Conservation (phyloP, 2,329 filamentous ascomycete species). For the Xylariaceae sp. region DNA sequence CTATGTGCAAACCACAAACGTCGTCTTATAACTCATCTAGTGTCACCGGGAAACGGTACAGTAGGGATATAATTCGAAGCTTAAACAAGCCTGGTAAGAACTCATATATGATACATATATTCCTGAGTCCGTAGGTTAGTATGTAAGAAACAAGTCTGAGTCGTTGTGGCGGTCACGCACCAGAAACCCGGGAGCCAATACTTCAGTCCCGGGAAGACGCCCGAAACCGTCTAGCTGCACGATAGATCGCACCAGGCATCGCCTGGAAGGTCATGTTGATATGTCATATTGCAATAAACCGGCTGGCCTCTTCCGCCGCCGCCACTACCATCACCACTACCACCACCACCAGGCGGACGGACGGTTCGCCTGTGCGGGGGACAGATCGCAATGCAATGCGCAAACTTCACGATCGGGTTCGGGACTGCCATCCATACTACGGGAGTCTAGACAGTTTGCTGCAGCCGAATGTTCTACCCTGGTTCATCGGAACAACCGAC, state of each 20-base stretch:
- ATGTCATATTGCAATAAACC: slow-evolving; percentile 15
- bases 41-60: too few species aligned
- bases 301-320: neutral
- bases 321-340: too few species aligned
- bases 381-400: slow-evolving; percentile 6
- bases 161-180: neutral
- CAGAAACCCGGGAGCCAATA: neutral
- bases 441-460: slow-evolving; percentile 1
- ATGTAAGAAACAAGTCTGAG: neutral
- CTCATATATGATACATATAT: neutral
- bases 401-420: slow-evolving; percentile 8
- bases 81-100: too few species aligned
- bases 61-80: too few species aligned
- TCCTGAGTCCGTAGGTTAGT: neutral
- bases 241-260: neutral
- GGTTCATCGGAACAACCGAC: neutral
- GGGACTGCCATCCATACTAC: neutral
- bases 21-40: too few species aligned
- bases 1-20: too few species aligned
- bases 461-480: slow-evolving; percentile 3
- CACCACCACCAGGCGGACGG: too few species aligned
- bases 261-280: neutral
- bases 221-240: neutral
- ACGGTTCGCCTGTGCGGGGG: slow-evolving; percentile 1
- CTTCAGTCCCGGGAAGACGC: neutral